A percentile compares a stretch with the other conserved stretches of the same genome.
Evolutionary conservation across 2,329 filamentous ascomycete species (phyloP).

Genomic region (Ophiocordyceps australis): DNA sequence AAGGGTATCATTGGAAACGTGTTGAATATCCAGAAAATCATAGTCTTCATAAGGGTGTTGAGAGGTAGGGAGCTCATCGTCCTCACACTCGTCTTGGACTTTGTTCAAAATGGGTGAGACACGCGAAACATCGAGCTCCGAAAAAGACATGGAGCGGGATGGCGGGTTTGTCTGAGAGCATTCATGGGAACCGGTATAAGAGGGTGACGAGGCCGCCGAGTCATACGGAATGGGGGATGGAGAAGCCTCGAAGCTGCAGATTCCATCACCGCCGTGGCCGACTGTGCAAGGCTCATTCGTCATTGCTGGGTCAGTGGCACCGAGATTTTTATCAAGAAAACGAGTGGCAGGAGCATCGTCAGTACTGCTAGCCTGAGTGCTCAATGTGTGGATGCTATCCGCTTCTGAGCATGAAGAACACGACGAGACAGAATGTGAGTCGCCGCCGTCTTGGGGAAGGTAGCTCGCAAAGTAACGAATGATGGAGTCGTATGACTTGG

Average conservation of each 20-base stretch:
- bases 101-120: too few species aligned
- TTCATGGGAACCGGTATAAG: conserved; percentile 12
- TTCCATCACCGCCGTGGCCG: conserved; percentile 7
- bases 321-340: conserved; percentile 22
- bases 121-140: conserved; percentile 31
- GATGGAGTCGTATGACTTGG: conserved; percentile 39
- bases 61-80: conserved; percentile 19
- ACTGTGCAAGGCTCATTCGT: conserved; percentile 23
- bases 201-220: conserved; percentile 21
- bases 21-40: conserved; percentile 9
- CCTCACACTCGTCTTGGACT: too few species aligned
- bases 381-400: conserved; percentile 16
- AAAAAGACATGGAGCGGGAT: conserved; percentile 31
- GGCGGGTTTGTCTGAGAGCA: conserved; percentile 18
- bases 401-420: conserved; percentile 16
- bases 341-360: conserved; percentile 16
- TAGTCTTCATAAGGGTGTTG: conserved; percentile 20
- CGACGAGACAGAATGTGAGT: conserved; percentile 17
- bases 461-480: conserved; percentile 42
- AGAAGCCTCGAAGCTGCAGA: conserved; percentile 8
- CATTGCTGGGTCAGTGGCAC: conserved; percentile 15
- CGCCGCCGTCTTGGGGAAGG: conserved; percentile 28
- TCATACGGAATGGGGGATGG: conserved; percentile 26
- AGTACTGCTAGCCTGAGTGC: conserved; percentile 20
- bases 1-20: conserved; percentile 13